Conservation (phyloP, 2,329 filamentous ascomycete species). For the Trichophyton benhamiae region DNA sequence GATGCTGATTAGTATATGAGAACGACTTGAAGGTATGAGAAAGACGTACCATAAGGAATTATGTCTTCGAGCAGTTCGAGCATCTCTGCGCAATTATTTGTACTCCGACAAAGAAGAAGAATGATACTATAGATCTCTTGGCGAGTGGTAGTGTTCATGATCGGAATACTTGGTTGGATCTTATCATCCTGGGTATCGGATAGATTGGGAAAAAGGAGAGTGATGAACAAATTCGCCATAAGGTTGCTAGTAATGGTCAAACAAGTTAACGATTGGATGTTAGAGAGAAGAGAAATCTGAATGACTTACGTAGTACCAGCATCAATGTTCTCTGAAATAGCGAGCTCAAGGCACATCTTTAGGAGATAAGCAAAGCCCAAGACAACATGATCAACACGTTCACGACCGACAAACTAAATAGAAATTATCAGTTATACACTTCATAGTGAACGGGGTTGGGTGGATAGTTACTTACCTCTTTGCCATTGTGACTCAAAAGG, state of each 20-base stretch:
- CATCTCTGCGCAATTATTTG: slow-evolving; percentile 39
- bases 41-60: slow-evolving; percentile 38
- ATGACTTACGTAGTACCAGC: slow-evolving; percentile 25
- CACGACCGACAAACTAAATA: slow-evolving; percentile 34
- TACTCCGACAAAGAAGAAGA: slow-evolving; percentile 42
- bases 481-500: slow-evolving; percentile 32
- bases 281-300: neutral
- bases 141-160: slow-evolving; percentile 46
- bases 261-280: neutral
- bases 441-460: neutral
- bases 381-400: slow-evolving; percentile 32
- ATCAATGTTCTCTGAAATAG: slow-evolving; percentile 22
- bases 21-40: neutral
- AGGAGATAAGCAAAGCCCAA: slow-evolving; percentile 34
- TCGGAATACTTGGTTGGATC: slow-evolving; percentile 31
- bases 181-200: slow-evolving; percentile 21
- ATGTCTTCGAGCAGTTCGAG: slow-evolving; percentile 41
- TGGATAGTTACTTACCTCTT: slow-evolving; percentile 25
- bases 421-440: slow-evolving; percentile 11
- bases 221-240: slow-evolving; percentile 45
- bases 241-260: slow-evolving; percentile 24
- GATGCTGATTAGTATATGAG: slow-evolving; percentile 17
- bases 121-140: slow-evolving; percentile 50
- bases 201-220: slow-evolving; percentile 52
- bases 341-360: slow-evolving; percentile 31